These are phyloP conservation scores for Brachypodium distachyon DNA, from an alignment of 202 grass and related monocot genomes.

Conservation along the genomic window DNA sequence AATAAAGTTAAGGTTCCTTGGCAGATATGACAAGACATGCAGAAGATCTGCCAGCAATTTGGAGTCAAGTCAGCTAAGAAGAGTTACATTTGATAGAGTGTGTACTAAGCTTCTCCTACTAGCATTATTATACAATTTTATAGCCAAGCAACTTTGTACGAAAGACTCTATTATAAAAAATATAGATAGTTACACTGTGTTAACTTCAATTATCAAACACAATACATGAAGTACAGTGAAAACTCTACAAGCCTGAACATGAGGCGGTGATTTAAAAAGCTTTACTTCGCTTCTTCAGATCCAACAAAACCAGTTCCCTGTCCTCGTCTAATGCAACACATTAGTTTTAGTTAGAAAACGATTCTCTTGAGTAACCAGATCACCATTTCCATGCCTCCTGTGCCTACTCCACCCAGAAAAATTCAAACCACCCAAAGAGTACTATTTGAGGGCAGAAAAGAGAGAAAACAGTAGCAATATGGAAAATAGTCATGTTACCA, in stretches of 20 bases:
- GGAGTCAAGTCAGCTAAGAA: constrained; percentile 1
- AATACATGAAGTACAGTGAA: not conserved
- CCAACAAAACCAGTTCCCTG: not conserved
- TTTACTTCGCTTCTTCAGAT: not conserved
- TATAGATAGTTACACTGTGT: not conserved
- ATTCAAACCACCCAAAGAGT: not conserved
- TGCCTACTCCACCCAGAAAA: not conserved
- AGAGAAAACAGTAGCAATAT: not conserved
- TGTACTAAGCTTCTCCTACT: not conserved
- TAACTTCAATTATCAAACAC: not conserved
- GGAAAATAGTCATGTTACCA: not conserved
- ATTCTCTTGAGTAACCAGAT: not conserved
- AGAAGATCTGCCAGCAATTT: constrained; percentile 67
- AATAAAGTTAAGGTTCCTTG: constrained; percentile 91
- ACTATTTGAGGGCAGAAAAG: not conserved
- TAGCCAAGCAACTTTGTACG: not conserved
- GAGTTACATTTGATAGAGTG: not conserved
- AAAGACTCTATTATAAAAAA: not conserved
- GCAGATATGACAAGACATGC: constrained; percentile 88
- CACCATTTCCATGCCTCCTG: not conserved
- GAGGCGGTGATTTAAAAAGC: not conserved
- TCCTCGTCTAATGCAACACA: not conserved
- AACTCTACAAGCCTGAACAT: not conserved
- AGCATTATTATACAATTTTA: not conserved
- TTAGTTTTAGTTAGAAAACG: not conserved